These are phyloP conservation scores for Papiliotrema nemorosa DNA, from an alignment of 1,284 basidiomycete genomes.

Conservation along the genomic window DNA sequence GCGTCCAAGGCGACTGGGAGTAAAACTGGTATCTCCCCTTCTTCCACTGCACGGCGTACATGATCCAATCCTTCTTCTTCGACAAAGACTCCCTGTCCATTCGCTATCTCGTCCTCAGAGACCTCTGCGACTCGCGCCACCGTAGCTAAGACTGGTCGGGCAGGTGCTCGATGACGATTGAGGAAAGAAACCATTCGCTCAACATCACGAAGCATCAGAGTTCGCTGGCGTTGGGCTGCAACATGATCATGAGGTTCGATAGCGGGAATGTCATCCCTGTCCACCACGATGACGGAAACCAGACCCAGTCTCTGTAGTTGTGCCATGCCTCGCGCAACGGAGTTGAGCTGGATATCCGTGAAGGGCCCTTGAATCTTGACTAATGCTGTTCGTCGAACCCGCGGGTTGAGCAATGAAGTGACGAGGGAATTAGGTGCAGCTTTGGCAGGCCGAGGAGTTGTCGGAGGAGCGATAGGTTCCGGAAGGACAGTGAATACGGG, in stretches of 20 bases:
- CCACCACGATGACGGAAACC: conserved; percentile 90
- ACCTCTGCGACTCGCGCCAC: conserved; percentile 62
- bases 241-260: conserved; percentile 55
- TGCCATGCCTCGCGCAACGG: conserved; percentile 87
- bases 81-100: conserved; percentile 39
- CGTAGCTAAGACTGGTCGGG: conserved; percentile 82
- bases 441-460: conserved; percentile 5
- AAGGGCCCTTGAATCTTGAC: conserved; percentile 98
- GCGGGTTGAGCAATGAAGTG: conserved; percentile 78
- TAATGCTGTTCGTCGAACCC: conserved; percentile 62
- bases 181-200: conserved; percentile 78
- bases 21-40: conserved; percentile 94
- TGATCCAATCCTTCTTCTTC: conserved; percentile 70
- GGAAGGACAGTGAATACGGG: conserved; percentile 10
- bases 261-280: conserved; percentile 72
- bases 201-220: conserved; percentile 75
- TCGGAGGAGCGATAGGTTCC: conserved; percentile 18
- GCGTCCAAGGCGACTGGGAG: conserved; percentile 92
- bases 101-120: conserved; percentile 25
- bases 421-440: conserved; percentile 59
- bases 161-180: conserved; percentile 76
- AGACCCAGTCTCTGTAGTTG: conserved; percentile 94
- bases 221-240: conserved; percentile 51
- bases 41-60: conserved; percentile 79
- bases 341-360: conserved; percentile 88